phyloP scores from a whole-genome alignment of 73 alveolate species.

The Paramecium pentaurelia region DNA sequence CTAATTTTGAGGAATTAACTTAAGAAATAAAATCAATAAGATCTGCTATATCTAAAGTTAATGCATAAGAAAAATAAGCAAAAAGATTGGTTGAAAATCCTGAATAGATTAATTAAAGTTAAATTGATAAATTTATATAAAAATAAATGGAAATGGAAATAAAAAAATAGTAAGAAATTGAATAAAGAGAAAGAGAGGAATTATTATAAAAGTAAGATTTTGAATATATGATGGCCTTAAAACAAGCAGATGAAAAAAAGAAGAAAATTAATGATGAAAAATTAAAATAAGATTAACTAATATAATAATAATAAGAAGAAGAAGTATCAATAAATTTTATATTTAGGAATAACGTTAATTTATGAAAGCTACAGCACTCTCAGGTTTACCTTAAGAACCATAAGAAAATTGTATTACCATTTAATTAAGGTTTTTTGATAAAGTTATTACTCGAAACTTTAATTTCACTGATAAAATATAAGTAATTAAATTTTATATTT shows the following conservation, averaged over 20 bases:
- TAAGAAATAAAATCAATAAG: background rate
- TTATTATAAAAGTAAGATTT: background rate
- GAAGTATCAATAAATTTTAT: background rate
- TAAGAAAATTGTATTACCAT: background rate
- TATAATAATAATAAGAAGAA: background rate
- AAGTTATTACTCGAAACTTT: background rate
- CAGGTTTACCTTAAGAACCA: slow-evolving; percentile 12
- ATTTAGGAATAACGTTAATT: background rate
- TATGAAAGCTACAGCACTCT: background rate
- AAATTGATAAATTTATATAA: background rate
- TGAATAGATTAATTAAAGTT: background rate
- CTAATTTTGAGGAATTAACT: background rate
- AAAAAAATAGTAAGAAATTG: background rate
- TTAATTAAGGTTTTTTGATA: background rate
- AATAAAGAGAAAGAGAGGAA: background rate
- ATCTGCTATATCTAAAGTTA: background rate
- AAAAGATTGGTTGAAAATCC: background rate
- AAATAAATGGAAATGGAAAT: background rate
- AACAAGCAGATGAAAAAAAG: background rate
- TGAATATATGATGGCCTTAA: background rate
- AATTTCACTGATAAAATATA: background rate
- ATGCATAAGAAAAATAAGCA: background rate
- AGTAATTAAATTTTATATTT: background rate
- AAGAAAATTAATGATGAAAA: background rate
- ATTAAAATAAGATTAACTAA: background rate